Conservation (phyloP, 1,284 basidiomycete species). For the Leucoagaricus sp. region DNA sequence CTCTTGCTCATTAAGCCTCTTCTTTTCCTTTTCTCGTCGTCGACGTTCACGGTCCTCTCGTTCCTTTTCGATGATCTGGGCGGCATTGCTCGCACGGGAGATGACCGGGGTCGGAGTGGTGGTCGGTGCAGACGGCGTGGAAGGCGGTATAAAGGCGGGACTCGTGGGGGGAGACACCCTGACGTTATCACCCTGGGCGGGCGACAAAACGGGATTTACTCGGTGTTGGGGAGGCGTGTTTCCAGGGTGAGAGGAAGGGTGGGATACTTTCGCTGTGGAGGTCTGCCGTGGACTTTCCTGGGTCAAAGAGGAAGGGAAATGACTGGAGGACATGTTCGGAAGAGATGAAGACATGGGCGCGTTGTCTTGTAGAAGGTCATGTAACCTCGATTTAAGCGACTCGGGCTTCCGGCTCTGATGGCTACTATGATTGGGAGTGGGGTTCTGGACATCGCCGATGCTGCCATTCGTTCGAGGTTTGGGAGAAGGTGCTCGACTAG, state of each 20-base stretch:
- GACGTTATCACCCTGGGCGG: slow-evolving; percentile 5
- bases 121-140: neutral
- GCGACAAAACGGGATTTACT: slow-evolving; percentile 5
- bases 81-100: slow-evolving; percentile 26
- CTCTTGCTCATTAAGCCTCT: slow-evolving; percentile 2
- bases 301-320: slow-evolving; percentile 28
- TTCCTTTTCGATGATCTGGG: slow-evolving; percentile 36
- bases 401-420: slow-evolving; percentile 11
- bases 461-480: slow-evolving; percentile 11
- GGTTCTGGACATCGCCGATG: slow-evolving; percentile 16
- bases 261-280: neutral
- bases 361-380: slow-evolving; percentile 36
- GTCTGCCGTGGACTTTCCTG: slow-evolving; percentile 19
- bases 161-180: neutral
- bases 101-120: neutral
- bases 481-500: slow-evolving; percentile 16
- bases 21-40: slow-evolving; percentile 14
- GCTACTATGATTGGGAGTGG: slow-evolving; percentile 8
- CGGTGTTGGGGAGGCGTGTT: slow-evolving; percentile 8
- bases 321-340: slow-evolving; percentile 31
- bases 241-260: neutral
- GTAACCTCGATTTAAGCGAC: slow-evolving; percentile 32
- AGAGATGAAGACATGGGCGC: slow-evolving; percentile 34
- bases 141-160: neutral
- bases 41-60: slow-evolving; percentile 22